Evolutionary conservation across 257 asterid genomes (phyloP), one percentile per base, ranked within the genome.

Genomic region (Solanum lycopersicoides): DNA sequence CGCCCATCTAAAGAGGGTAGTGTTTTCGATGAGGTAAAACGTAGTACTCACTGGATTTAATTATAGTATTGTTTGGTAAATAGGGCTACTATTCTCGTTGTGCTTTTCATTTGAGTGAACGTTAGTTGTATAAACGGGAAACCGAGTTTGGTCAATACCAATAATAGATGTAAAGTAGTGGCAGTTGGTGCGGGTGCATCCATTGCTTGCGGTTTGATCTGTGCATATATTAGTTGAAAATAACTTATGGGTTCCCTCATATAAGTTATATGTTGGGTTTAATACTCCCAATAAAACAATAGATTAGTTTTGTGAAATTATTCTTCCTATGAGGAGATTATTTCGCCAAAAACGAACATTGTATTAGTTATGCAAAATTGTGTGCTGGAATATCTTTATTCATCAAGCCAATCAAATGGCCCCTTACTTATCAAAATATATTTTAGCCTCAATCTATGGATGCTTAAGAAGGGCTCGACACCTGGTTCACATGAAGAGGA

Each of bases 11-110:
- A 89, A 39, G 23, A 87, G 87, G 59, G 80, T 89, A 89, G 71
- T 88, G 95, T 86, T 76, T 96, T 96, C 86, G 94, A 92, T 47
- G 92, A 92, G 83, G 92, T 89, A 86, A 87, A 83, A 9, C 10
- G 13, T 45, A 4, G n/a, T n/a, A 20, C 18, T 76, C 14, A 1
- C 30, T 77, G 14, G 37, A 44, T 35, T 44, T 77, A 14, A 8
- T 79, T 15, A 6, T 13, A 23, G 42, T 16, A 30, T 16, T 82
- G 63, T 30, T 32, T 82, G 5, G 69, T 82, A 82, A 32, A 50
- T 50, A 76, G 53, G 30, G 18, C 10, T 21, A 74, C 6, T 74
- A 15, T 50, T 76, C 15, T 45, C n/a, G 1, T 39, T 9, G 20
- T 79, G 84, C 84, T 28, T 47, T 45, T 79, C 65, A 79, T 79